Evolutionary conservation across 2,329 filamentous ascomycete genomes (phyloP).

Genomic region (Cladorrhinum sp.): DNA sequence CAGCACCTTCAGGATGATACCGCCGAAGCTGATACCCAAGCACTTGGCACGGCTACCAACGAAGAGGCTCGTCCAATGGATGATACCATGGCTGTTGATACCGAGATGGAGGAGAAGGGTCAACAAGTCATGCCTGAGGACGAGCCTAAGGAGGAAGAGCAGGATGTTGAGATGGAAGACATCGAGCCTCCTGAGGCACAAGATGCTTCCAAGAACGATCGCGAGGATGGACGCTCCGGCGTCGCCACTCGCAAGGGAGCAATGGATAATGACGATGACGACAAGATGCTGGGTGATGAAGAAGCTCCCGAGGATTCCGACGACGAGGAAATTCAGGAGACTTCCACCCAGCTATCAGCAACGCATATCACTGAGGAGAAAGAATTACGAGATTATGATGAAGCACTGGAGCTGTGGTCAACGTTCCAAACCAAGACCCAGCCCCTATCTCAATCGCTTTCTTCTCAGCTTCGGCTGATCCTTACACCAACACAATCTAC

Average conservation of each 20-base stretch:
- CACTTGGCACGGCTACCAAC: slow-evolving; percentile 80
- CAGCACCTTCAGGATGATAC: slow-evolving; percentile 89
- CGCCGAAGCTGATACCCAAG: slow-evolving; percentile 79
- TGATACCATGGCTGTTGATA: slow-evolving; percentile 82
- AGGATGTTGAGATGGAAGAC: slow-evolving; percentile 46
- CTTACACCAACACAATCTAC: slow-evolving; percentile 91
- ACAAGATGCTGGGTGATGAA: slow-evolving; percentile 31
- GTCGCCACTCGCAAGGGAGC: slow-evolving; percentile 59
- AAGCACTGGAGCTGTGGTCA: slow-evolving; percentile 74
- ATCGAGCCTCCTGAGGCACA: slow-evolving; percentile 38
- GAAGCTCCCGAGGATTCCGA: slow-evolving; percentile 38
- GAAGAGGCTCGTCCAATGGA: slow-evolving; percentile 85
- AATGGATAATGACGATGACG: slow-evolving; percentile 47
- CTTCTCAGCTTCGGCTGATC: slow-evolving; percentile 92
- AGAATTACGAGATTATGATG: slow-evolving; percentile 47
- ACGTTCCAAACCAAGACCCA: slow-evolving; percentile 82
- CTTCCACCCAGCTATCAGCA: slow-evolving; percentile 63
- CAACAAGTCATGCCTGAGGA: slow-evolving; percentile 51
- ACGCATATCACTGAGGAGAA: slow-evolving; percentile 60
- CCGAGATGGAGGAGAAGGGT: slow-evolving; percentile 54
- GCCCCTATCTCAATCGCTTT: slow-evolving; percentile 80
- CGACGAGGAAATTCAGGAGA: slow-evolving; percentile 49
- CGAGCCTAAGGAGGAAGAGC: slow-evolving; percentile 38
- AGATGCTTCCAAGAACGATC: slow-evolving; percentile 42
- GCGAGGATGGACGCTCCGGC: slow-evolving; percentile 56